phyloP scores from a whole-genome alignment of 257 asterid species.

The Penstemon barbatus region DNA sequence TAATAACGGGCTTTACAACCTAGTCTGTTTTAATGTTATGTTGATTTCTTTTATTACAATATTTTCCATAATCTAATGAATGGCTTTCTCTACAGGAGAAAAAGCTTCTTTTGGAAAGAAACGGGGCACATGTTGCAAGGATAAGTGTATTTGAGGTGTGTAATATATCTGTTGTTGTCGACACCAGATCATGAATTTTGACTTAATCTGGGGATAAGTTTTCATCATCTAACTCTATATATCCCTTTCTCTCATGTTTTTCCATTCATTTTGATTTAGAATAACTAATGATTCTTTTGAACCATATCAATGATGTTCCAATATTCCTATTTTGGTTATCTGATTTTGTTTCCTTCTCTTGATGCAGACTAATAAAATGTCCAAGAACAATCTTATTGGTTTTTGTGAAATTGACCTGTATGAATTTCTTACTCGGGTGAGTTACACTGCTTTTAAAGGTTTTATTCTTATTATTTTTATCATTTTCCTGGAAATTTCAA shows the following conservation, averaged over 20 bases:
- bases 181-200: conserved; percentile 17
- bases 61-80: conserved; percentile 19
- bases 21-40: background rate
- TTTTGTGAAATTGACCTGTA: conserved; percentile 85
- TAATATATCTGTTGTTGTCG: conserved; percentile 10
- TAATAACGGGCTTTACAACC: conserved; percentile 7
- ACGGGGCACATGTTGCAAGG: conserved; percentile 88
- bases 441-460: conserved; percentile 23
- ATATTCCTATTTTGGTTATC: conserved; percentile 22
- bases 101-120: conserved; percentile 83
- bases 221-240: conserved; percentile 2
- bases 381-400: conserved; percentile 85
- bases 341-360: conserved; percentile 30
- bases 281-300: conserved; percentile 14
- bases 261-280: conserved; percentile 1
- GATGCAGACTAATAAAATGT: conserved; percentile 84
- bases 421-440: conserved; percentile 83
- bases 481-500: conserved; percentile 6
- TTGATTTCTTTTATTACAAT: conserved; percentile 15
- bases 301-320: conserved; percentile 8
- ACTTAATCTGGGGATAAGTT: conserved; percentile 17
- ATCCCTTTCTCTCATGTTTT: background rate
- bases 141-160: conserved; percentile 91
- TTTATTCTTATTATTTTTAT: conserved; percentile 19
- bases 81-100: conserved; percentile 59